phyloP scores from a whole-genome alignment of 2,329 filamentous ascomycete genomes.

The Bimuria novae-zelandiae region DNA sequence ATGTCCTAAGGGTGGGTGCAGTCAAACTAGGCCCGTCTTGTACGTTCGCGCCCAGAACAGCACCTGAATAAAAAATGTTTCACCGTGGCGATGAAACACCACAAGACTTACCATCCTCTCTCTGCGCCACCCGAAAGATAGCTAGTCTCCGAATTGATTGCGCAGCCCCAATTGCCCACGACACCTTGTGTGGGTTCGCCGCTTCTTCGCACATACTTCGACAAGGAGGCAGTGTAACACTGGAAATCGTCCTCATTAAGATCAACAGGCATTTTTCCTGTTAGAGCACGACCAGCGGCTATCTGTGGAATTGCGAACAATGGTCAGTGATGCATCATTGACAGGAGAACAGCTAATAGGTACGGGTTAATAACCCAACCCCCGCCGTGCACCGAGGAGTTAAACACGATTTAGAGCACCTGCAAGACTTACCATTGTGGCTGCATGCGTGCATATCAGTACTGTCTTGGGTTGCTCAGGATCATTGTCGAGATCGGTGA shows the following conservation, averaged over 20 bases:
- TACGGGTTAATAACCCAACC: not conserved
- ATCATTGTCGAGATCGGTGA: conserved; percentile 70
- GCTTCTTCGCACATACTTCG: conserved; percentile 63
- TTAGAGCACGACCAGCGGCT: conserved; percentile 79
- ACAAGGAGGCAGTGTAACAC: conserved; percentile 82
- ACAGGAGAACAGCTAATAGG: not conserved
- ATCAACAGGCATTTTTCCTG: conserved; percentile 74
- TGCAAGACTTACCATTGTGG: conserved; percentile 59
- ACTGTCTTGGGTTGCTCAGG: conserved; percentile 69
- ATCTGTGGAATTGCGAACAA: conserved; percentile 53
- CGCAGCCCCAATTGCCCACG: conserved; percentile 78
- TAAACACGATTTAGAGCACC: not conserved
- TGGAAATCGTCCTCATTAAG: conserved; percentile 77
- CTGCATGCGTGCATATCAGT: conserved; percentile 87
- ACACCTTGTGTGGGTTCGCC: conserved; percentile 62
- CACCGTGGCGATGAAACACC: not conserved
- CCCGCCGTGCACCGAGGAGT: not conserved
- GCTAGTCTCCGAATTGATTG: conserved; percentile 80
- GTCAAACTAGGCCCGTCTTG: no score
- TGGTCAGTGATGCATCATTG: not conserved
- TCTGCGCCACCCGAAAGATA: conserved; percentile 82
- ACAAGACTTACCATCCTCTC: conserved; percentile 73
- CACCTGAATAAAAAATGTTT: not conserved
- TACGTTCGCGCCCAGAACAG: no score
- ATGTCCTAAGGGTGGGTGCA: not conserved